Evolutionary conservation across 2,329 filamentous ascomycete species (phyloP).

Genomic region (Penicillium janthinellum): DNA sequence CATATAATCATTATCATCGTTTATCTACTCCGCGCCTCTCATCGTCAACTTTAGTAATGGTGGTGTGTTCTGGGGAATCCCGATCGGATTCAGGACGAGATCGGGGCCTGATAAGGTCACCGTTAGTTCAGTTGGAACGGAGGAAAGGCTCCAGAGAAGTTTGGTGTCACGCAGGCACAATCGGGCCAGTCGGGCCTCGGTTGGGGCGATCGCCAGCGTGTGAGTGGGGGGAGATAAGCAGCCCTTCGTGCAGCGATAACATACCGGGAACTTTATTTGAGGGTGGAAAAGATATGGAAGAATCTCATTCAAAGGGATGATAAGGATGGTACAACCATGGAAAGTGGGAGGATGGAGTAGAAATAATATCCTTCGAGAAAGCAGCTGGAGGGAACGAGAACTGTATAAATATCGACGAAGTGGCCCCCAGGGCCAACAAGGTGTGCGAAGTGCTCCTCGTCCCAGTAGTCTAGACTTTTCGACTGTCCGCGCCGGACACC

Average conservation of each 20-base stretch:
- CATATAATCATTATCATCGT: not conserved
- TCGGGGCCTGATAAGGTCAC: conserved; percentile 2
- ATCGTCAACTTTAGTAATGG: too few species aligned
- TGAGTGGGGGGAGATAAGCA: conserved; percentile 9
- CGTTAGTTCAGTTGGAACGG: too few species aligned
- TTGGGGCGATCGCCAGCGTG: not conserved
- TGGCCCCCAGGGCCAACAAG: not conserved
- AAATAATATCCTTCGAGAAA: not conserved
- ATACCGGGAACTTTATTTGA: not conserved
- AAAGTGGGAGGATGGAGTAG: not conserved
- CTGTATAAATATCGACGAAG: not conserved
- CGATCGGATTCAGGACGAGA: not conserved
- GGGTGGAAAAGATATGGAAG: not conserved
- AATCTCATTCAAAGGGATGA: not conserved
- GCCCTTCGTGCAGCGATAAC: not conserved
- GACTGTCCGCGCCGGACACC: not conserved
- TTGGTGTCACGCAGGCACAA: not conserved
- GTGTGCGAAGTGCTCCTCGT: not conserved
- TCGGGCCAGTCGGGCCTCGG: not conserved
- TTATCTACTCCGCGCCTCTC: not conserved
- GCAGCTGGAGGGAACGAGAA: not conserved
- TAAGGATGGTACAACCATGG: not conserved
- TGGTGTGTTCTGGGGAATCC: not conserved
- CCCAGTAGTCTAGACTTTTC: not conserved
- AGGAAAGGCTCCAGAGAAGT: too few species aligned